These are phyloP conservation scores for Thelonectria blattea DNA, from an alignment of 2,329 filamentous ascomycete genomes.

Conservation along the genomic window DNA sequence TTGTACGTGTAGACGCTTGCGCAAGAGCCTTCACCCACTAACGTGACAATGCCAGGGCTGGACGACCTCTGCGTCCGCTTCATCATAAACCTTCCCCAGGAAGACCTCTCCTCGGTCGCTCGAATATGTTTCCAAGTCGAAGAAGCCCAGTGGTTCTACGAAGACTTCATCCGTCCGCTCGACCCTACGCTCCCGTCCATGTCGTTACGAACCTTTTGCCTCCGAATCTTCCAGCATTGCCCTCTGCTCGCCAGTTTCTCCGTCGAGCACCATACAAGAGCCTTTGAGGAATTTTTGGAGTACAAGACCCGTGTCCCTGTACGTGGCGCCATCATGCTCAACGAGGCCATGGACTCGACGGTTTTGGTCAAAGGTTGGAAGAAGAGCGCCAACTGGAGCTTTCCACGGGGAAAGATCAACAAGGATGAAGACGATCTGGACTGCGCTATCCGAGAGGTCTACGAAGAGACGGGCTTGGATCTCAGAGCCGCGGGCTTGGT, in stretches of 20 bases:
- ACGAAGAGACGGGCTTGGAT: slow-evolving; percentile 95
- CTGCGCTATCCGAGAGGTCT: slow-evolving; percentile 92
- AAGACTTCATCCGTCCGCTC: slow-evolving; percentile 95
- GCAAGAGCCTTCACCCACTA: slow-evolving; percentile 28
- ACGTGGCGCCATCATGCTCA: slow-evolving; percentile 90
- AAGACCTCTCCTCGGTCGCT: slow-evolving; percentile 87
- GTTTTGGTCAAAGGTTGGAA: slow-evolving; percentile 98
- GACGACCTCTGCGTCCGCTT: slow-evolving; percentile 98
- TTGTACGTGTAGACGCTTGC: slow-evolving; percentile 60
- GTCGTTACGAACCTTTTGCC: slow-evolving; percentile 82
- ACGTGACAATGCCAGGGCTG: slow-evolving; percentile 67
- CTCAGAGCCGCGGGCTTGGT: slow-evolving; percentile 78
- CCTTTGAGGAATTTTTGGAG: slow-evolving; percentile 88
- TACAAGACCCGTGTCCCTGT: slow-evolving; percentile 97
- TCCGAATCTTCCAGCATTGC: slow-evolving; percentile 92
- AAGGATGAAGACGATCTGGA: slow-evolving; percentile 94
- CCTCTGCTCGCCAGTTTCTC: slow-evolving; percentile 85
- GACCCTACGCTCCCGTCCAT: slow-evolving; percentile 86
- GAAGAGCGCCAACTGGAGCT: slow-evolving; percentile 95
- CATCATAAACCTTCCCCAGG: slow-evolving; percentile 92
- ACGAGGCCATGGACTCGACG: slow-evolving; percentile 90
- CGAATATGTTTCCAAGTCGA: slow-evolving; percentile 99
- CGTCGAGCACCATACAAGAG: slow-evolving; percentile 76
- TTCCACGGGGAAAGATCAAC: slow-evolving; percentile 96
- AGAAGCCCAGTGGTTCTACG: slow-evolving; percentile 99